These are phyloP conservation scores for Trametes pubescens DNA, from an alignment of 1,284 basidiomycete species.

Conservation along the genomic window DNA sequence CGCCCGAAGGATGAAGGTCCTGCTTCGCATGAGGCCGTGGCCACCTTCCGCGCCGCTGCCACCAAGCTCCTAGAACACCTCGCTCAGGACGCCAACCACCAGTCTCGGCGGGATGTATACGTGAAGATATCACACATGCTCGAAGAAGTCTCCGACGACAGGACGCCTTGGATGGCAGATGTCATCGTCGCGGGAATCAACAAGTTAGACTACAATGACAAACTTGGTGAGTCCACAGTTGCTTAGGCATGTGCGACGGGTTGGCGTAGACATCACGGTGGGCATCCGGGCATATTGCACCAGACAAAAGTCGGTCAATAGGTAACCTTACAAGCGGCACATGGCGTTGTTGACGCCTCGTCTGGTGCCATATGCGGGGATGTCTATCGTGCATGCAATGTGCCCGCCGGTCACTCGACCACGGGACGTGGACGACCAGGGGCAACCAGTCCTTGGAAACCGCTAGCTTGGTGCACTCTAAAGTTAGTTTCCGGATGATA, in stretches of 20 bases:
- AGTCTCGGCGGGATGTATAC: conserved; percentile 66
- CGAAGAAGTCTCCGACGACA: conserved; percentile 67
- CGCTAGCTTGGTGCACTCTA: no score
- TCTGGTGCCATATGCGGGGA: no score
- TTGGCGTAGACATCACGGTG: no score
- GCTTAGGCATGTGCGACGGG: not conserved
- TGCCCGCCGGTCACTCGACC: no score
- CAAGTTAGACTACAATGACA: conserved; percentile 68
- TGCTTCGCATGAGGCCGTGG: conserved; percentile 61
- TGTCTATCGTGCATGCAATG: no score
- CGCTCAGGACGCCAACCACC: conserved; percentile 64
- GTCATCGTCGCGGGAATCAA: conserved; percentile 71
- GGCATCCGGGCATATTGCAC: no score
- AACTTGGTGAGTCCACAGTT: conserved; percentile 59
- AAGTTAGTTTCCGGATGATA: no score
- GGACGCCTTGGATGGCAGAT: conserved; percentile 77
- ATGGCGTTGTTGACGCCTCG: no score
- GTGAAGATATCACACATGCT: conserved; percentile 68
- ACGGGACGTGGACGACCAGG: no score
- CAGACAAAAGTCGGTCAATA: no score
- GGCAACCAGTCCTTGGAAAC: no score
- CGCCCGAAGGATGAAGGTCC: conserved; percentile 55
- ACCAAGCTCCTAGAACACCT: conserved; percentile 71
- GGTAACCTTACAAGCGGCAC: no score
- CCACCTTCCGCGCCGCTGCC: conserved; percentile 73